Evolutionary conservation across 106 monocot species (phyloP), one percentile per base, ranked within the genome.

Genomic region (Phalaenopsis equestris): DNA sequence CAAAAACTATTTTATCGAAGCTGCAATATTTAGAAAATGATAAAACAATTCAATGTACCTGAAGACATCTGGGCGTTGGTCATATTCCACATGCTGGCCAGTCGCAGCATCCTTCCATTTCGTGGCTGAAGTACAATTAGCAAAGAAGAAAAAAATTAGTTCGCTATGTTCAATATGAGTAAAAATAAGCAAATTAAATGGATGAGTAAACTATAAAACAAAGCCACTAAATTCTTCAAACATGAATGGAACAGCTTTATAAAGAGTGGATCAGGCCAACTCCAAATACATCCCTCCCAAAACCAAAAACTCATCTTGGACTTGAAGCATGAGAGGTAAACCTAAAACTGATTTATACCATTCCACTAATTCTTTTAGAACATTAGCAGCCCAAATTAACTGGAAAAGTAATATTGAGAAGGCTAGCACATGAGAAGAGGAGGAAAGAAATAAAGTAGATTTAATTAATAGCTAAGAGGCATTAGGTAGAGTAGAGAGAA

Each of bases 1-100:
- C 30, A 30, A 30, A 30, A 70, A 82, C 9, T 21, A 45, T 3
- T 38, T 55, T 55, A 76, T 23, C 6, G 17, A 2, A 39, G 56
- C 38, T 18, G 21, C 15, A 37, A 37, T 7, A 65, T 67, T 77
- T 61, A 47, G 21, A 16, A 77, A 11, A 24, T 76, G 12, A 76
- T 18, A 24, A 46, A 67, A 16, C 18, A 42, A 79, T 72, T 72
- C 49, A 65, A 17, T 72, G 11, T 47, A 84, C 93, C 93, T 85
- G 83, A 93, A 93, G 6, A 89, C 90, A 93, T 93, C 93, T 61
- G 93, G 93, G 39, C 93, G 93, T 82, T 93, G 93, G 77, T 93
- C 93, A 75, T 93, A 93, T 39, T 93, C 90, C 84, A 93, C 87
- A 87, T 93, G 93, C 67, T 81, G 87, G 37, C 89, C 84, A 77